Base-by-base conservation (phyloP, 192 early-diverging fungal genomes). In the Cladochytrium replicatum region DNA sequence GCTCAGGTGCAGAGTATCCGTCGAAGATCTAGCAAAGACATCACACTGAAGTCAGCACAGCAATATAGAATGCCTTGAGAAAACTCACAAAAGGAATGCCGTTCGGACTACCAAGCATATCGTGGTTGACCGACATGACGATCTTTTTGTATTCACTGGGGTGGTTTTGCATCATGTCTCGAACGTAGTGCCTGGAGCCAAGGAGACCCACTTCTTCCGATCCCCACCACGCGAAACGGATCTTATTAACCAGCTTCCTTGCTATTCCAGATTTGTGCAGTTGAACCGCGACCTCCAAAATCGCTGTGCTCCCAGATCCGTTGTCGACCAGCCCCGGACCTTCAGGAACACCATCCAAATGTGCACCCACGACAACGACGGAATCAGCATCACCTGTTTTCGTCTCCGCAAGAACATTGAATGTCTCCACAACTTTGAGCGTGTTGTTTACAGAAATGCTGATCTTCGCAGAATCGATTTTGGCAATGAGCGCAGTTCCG, bases 21-120 rank as follows among this genome's bases (percentile, higher is more conserved):
- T 37, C 34, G 34, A 13, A 17, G 34, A 37, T 37, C 34, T 37
- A 13, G 17, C 34, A 37, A 37, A n/a, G 55, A 25, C 4, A 52
- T 25, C 4, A 24, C 28, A 23, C 43, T 51, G 41, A 6, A 5
- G 25, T 63, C 48, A 41, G 52, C 55, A 30, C 43, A 63, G 23
- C 19, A 39, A 28, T 63, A 32, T 39, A 63, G 52, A 15, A 58
- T 30, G n/a, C 9, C 24, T 41, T 63, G 61, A 29, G 57, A 50
- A 27, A 55, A 41, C 6, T 54, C 61, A 37, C 34, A 37, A 13
- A 37, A 13, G 34, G 34, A 13, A 37, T 37, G 13, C 34, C 34
- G 34, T 37, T 37, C 34, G 34, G 34, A 13, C 13, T 13, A 37
- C 34, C 34, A 37, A 37, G 34, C 34, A 37, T 37, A 37, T 37